phyloP scores from a whole-genome alignment of 2,329 filamentous ascomycete genomes.

The Colletotrichum godetiae region DNA sequence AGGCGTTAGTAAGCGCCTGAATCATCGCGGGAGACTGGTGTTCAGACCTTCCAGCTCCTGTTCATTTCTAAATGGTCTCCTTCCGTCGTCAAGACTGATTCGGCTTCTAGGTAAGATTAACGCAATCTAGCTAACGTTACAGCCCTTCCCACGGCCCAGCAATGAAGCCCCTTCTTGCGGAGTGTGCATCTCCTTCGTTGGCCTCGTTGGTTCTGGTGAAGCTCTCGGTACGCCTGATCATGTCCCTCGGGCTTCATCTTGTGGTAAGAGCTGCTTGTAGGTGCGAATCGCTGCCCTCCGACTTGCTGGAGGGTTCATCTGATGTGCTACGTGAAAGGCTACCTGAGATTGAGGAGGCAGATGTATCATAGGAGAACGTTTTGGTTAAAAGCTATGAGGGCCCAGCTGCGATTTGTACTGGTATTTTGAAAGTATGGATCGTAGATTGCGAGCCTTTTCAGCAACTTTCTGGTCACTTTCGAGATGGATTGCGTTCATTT shows the following conservation, averaged over 20 bases:
- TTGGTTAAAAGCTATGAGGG: fast-evolving
- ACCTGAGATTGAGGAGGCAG: not conserved
- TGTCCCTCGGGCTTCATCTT: too few relatives aligned
- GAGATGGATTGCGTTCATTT: not conserved
- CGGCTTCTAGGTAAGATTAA: too few relatives aligned
- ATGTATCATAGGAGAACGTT: not conserved
- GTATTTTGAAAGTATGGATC: not conserved
- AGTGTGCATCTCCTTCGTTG: constrained; percentile 20
- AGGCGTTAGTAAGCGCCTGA: constrained; percentile 29
- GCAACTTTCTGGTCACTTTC: not conserved
- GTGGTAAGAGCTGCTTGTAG: too few relatives aligned
- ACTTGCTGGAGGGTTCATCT: too few relatives aligned
- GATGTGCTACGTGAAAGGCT: too few relatives aligned
- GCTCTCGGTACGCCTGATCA: too few relatives aligned
- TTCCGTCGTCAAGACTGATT: not conserved
- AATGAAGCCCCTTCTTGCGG: constrained; percentile 29
- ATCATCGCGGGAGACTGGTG: constrained; percentile 31
- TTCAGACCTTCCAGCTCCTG: constrained; percentile 29
- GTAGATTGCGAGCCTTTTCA: not conserved
- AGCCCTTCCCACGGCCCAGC: too few relatives aligned
- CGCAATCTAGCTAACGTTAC: too few relatives aligned
- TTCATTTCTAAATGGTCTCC: not conserved
- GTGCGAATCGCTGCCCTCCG: too few relatives aligned
- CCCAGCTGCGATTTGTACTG: not conserved
- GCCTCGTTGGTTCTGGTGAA: too few relatives aligned